Evolutionary conservation across 352 stramenopile genomes (phyloP).

Genomic region (Globisporangium emineosum): DNA sequence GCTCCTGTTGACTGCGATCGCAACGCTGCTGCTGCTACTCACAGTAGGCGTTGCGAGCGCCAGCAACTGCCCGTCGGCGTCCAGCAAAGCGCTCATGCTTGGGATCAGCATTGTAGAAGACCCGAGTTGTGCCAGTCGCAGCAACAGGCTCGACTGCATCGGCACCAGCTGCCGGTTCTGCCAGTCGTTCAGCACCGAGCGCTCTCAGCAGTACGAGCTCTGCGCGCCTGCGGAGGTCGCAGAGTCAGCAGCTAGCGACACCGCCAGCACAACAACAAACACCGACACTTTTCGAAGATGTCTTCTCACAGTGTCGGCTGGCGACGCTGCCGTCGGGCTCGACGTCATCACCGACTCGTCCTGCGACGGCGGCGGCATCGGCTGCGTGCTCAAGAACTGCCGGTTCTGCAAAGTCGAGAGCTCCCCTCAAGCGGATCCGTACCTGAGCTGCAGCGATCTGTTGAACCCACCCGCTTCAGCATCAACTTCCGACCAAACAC

Average conservation of each 20-base stretch:
- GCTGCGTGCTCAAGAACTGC: constrained; percentile 18
- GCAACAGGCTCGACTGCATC: constrained; percentile 3
- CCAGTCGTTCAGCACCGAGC: background rate
- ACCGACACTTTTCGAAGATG: constrained; percentile 3
- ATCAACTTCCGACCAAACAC: background rate
- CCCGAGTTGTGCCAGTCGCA: background rate
- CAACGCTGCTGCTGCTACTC: background rate
- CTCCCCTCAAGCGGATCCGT: constrained; percentile 24
- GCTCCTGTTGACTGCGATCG: background rate
- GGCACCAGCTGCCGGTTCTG: constrained; percentile 4
- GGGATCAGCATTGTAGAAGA: constrained; percentile 2
- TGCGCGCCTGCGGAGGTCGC: background rate
- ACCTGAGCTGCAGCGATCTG: constrained; percentile 21
- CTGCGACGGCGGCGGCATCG: constrained; percentile 9
- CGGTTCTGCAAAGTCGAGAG: constrained; percentile 34
- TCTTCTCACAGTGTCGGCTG: constrained; percentile 7
- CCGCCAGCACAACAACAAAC: background rate
- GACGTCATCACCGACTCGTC: constrained; percentile 18
- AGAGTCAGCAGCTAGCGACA: background rate
- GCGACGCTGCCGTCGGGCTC: constrained; percentile 15
- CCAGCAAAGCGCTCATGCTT: background rate
- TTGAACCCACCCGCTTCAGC: background rate
- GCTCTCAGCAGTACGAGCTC: constrained; percentile 3
- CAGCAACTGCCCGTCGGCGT: background rate
- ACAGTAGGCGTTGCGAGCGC: background rate